phyloP scores from a whole-genome alignment of 306 rosid species.

The Trifolium subterraneum region DNA sequence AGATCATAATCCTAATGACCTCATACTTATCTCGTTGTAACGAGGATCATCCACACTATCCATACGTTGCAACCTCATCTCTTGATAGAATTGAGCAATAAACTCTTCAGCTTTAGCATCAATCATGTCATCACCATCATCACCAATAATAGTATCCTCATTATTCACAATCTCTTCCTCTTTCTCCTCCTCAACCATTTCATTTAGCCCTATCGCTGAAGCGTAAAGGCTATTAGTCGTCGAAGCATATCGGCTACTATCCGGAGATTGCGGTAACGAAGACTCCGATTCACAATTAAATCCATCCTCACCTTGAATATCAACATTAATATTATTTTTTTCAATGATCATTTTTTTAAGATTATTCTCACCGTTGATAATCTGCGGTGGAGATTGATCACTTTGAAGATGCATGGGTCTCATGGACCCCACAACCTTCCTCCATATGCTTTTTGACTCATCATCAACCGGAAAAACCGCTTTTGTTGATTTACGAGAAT shows the following conservation, averaged over 20 bases:
- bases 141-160: conserved; percentile 42
- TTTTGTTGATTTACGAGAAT: conserved; percentile 53
- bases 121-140: conserved; percentile 64
- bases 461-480: neutral
- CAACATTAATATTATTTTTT: neutral
- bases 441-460: conserved; percentile 53
- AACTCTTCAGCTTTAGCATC: conserved; percentile 82
- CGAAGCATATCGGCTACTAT: neutral
- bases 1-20: conserved; percentile 53
- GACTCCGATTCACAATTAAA: neutral
- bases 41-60: conserved; percentile 40
- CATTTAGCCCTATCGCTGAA: conserved; percentile 34
- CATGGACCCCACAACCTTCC: conserved; percentile 59
- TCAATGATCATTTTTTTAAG: neutral
- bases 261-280: neutral
- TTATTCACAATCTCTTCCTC: neutral
- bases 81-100: conserved; percentile 73
- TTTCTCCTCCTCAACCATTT: conserved; percentile 42
- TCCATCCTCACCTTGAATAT: neutral
- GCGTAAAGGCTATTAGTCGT: conserved; percentile 5
- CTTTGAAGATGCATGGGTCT: conserved; percentile 67
- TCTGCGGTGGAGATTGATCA: conserved; percentile 22
- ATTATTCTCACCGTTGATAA: neutral
- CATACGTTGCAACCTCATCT: conserved; percentile 62
- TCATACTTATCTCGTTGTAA: conserved; percentile 47